These are phyloP conservation scores for Pythium rishiriense DNA, from an alignment of 352 stramenopile genomes.

Conservation along the genomic window DNA sequence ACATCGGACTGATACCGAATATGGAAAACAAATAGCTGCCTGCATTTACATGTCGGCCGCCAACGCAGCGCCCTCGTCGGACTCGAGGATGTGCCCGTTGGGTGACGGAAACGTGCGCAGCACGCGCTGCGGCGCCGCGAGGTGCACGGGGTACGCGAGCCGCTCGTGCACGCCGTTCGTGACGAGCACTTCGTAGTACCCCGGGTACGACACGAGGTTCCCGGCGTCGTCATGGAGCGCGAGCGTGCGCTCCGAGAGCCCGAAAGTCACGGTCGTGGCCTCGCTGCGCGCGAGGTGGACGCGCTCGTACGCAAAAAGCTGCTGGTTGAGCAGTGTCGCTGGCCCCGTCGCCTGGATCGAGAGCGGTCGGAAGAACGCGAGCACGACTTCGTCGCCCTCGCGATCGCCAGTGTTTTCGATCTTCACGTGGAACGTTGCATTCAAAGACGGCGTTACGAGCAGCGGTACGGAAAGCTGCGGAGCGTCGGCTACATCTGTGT, in stretches of 20 bases:
- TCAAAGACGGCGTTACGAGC: conserved; percentile 35
- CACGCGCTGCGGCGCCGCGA: conserved; percentile 44
- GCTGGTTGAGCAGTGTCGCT: conserved; percentile 67
- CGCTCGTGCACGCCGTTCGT: conserved; percentile 72
- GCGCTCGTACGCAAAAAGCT: conserved; percentile 71
- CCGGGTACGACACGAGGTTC: conserved; percentile 54
- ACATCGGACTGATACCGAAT: neutral
- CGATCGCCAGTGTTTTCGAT: conserved; percentile 59
- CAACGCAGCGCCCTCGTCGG: neutral
- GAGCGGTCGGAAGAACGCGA: conserved; percentile 76
- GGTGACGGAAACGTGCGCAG: conserved; percentile 39
- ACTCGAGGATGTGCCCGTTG: neutral
- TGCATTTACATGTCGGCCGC: neutral
- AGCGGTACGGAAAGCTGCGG: conserved; percentile 13
- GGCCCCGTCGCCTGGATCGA: conserved; percentile 55
- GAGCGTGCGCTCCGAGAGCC: conserved; percentile 45
- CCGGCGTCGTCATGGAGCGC: conserved; percentile 59
- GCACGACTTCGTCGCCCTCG: conserved; percentile 70
- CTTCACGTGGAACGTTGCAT: conserved; percentile 51
- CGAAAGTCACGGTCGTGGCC: conserved; percentile 40
- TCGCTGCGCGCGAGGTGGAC: conserved; percentile 46
- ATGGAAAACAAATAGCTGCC: neutral
- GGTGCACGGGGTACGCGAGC: conserved; percentile 60
- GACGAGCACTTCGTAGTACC: conserved; percentile 75
- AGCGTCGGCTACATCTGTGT: neutral